These are phyloP conservation scores for Carallia brachiata DNA, from an alignment of 345 rosid genomes.

Conservation along the genomic window DNA sequence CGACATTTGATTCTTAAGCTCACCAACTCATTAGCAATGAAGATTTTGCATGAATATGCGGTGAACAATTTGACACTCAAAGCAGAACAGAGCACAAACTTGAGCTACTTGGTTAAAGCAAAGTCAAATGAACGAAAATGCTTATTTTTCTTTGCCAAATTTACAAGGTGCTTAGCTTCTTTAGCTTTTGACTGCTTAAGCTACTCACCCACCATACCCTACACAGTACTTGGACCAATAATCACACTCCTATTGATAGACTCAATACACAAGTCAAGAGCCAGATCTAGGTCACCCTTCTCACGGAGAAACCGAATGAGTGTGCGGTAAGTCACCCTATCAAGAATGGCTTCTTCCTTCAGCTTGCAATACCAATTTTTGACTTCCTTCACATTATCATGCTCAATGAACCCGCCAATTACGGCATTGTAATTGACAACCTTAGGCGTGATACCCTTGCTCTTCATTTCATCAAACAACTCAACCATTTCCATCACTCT, in stretches of 20 bases:
- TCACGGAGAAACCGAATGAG: slow-evolving; percentile 46
- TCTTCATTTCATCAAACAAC: slow-evolving; percentile 44
- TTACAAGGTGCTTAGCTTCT: slow-evolving; percentile 58
- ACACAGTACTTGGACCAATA: slow-evolving; percentile 38
- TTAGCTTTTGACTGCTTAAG: slow-evolving; percentile 43
- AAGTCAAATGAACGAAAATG: slow-evolving; percentile 28
- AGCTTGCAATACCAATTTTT: slow-evolving; percentile 53
- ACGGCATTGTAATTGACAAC: slow-evolving; percentile 52
- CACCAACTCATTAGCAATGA: too few relatives aligned
- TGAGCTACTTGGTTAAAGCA: slow-evolving; percentile 22
- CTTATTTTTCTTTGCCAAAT: slow-evolving; percentile 45
- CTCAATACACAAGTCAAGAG: slow-evolving; percentile 45
- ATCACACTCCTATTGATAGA: slow-evolving; percentile 26
- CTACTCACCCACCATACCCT: slow-evolving; percentile 52
- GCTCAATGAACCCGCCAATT: slow-evolving; percentile 46
- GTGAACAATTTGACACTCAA: too few relatives aligned
- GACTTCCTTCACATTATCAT: slow-evolving; percentile 43
- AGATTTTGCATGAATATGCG: too few relatives aligned
- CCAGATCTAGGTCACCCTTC: slow-evolving; percentile 54
- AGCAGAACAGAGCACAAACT: too few relatives aligned
- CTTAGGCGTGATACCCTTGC: slow-evolving; percentile 43
- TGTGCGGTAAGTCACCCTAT: slow-evolving; percentile 36
- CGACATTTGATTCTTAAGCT: too few relatives aligned
- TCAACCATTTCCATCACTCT: slow-evolving; percentile 44
- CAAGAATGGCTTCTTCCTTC: slow-evolving; percentile 30